Evolutionary conservation across 305 asterid species (phyloP).

Genomic region (Coffea humblotiana): DNA sequence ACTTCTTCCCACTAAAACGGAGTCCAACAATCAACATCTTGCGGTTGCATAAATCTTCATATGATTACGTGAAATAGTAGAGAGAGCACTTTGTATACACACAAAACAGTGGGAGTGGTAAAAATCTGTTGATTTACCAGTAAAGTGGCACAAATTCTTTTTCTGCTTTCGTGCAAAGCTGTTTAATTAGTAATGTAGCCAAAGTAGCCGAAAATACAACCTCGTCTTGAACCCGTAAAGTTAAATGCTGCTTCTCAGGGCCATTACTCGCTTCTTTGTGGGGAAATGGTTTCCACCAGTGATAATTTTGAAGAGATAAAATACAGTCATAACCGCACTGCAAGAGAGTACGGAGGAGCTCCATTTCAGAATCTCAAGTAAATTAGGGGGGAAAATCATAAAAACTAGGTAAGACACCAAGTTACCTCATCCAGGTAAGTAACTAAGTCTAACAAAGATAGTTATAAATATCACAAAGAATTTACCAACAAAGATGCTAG

Average conservation of each 20-base stretch:
- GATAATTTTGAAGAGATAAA: constrained; percentile 42
- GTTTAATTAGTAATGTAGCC: neutral
- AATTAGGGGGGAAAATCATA: too few species aligned
- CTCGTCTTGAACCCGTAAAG: too few species aligned
- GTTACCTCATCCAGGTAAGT: too few species aligned
- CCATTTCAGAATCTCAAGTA: constrained; percentile 8
- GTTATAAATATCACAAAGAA: too few species aligned
- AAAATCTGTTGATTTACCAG: neutral
- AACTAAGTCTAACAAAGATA: neutral
- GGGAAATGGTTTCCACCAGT: constrained; percentile 47
- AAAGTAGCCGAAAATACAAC: neutral
- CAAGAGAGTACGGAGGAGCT: constrained; percentile 20
- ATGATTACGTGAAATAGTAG: neutral
- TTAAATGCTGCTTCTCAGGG: constrained; percentile 3
- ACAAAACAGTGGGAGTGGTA: neutral
- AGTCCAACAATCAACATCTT: too few species aligned
- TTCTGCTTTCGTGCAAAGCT: neutral
- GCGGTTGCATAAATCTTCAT: neutral
- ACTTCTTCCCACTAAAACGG: too few species aligned
- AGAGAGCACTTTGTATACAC: neutral
- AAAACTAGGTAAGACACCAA: too few species aligned
- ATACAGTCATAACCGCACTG: constrained; percentile 45
- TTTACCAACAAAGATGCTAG: neutral
- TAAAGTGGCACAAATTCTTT: neutral
- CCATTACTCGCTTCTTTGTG: constrained; percentile 31